phyloP scores from a whole-genome alignment of 768 basidiomycete genomes.

The Cystobasidium onofrii region DNA sequence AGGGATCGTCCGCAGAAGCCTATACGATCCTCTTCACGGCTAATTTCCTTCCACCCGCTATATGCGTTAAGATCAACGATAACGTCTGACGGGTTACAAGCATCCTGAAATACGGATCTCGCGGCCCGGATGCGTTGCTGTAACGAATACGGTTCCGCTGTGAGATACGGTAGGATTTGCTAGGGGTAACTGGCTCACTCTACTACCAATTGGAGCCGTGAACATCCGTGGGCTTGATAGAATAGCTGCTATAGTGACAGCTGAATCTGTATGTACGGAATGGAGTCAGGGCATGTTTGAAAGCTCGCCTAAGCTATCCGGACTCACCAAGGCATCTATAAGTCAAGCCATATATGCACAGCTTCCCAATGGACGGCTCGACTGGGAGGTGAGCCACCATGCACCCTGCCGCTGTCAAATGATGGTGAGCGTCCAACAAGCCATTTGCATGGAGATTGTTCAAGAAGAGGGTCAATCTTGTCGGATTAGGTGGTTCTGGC shows the following conservation, averaged over 20 bases:
- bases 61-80: conserved; percentile 1
- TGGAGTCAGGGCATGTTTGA: background rate
- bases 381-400: background rate
- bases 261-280: conserved; percentile 4
- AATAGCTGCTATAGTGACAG: conserved; percentile 3
- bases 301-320: background rate
- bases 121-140: background rate
- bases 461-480: background rate
- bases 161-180: no score
- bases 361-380: conserved; percentile 10
- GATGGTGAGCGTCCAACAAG: background rate
- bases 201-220: background rate
- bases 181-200: background rate
- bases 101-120: background rate
- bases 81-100: background rate
- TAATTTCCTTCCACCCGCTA: background rate
- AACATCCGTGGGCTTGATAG: background rate
- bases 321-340: conserved; percentile 1
- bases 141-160: background rate
- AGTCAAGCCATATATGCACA: background rate
- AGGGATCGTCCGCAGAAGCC: background rate
- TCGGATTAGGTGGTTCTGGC: background rate
- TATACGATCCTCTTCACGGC: background rate
- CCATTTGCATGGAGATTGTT: background rate
- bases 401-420: background rate